Conservation (phyloP, 75 land plant genomes). For the Adiantum capillusveneris region DNA sequence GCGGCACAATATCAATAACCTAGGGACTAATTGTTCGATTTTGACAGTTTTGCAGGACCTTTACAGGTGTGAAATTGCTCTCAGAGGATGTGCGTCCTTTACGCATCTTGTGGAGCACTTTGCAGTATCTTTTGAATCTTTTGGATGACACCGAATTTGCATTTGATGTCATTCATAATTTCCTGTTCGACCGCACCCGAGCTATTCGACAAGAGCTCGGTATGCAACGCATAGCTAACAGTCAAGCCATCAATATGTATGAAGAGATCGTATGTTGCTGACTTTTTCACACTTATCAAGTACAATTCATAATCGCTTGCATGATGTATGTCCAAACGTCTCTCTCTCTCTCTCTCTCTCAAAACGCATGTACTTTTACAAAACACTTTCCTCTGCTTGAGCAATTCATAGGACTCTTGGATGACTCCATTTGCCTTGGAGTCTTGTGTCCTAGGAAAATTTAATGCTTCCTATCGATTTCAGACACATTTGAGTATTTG, state of each 20-base stretch:
- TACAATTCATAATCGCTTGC: no score
- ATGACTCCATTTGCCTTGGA: no score
- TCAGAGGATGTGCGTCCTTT: conserved; percentile 72
- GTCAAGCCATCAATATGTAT: conserved; percentile 55
- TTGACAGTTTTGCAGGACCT: conserved; percentile 83
- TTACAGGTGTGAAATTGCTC: conserved; percentile 34
- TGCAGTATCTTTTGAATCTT: conserved; percentile 51
- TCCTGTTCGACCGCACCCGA: conserved; percentile 86
- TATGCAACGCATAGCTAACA: conserved; percentile 61
- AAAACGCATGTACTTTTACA: no score
- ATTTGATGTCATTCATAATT: conserved; percentile 79
- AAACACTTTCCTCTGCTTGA: no score
- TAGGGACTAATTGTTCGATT: no score
- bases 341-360: no score
- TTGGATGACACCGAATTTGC: conserved; percentile 47
- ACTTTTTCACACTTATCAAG: not conserved
- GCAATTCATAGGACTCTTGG: no score
- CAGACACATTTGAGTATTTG: no score
- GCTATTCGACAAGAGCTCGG: conserved; percentile 87
- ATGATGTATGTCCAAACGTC: no score
- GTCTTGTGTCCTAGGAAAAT: no score
- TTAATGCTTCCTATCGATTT: no score
- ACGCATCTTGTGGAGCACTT: conserved; percentile 55
- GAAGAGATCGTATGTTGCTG: conserved; percentile 65
- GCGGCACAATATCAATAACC: no score